Conservation (phyloP, 2,329 filamentous ascomycete species). For the Macrophomina pseudophaseolina region DNA sequence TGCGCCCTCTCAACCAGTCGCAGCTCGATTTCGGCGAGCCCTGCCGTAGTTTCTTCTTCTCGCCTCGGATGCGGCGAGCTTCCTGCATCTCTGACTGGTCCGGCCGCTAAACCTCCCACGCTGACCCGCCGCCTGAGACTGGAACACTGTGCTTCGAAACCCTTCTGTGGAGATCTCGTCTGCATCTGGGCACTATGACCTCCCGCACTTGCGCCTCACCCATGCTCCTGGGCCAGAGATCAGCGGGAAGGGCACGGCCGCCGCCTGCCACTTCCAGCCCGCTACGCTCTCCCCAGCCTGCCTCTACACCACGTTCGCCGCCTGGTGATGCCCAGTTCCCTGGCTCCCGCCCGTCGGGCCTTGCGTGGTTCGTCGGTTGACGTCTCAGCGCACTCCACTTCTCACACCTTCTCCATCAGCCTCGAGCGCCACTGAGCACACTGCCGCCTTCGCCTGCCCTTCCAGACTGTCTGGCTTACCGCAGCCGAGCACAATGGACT, state of each 20-base stretch:
- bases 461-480: conserved; percentile 15
- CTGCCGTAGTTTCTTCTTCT: background rate
- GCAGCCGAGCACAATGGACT: background rate
- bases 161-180: conserved; percentile 5
- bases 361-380: conserved; percentile 1
- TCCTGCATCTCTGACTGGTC: background rate
- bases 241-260: background rate
- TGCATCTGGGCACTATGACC: conserved; percentile 1
- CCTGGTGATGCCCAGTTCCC: conserved; percentile 6
- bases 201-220: conserved; percentile 13
- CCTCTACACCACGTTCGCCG: background rate
- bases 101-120: background rate
- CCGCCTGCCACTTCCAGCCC: background rate
- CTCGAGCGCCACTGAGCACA: background rate
- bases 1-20: background rate
- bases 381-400: conserved; percentile 14
- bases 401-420: conserved; percentile 6
- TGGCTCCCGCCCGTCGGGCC: background rate
- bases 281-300: background rate
- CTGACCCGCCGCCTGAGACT: conserved; percentile 1
- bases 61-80: background rate
- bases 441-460: background rate
- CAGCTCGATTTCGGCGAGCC: background rate
- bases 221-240: background rate
- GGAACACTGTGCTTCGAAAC: conserved; percentile 11